Conservation (phyloP, 768 basidiomycete species). For the Omphalotus guepiniiformis region DNA sequence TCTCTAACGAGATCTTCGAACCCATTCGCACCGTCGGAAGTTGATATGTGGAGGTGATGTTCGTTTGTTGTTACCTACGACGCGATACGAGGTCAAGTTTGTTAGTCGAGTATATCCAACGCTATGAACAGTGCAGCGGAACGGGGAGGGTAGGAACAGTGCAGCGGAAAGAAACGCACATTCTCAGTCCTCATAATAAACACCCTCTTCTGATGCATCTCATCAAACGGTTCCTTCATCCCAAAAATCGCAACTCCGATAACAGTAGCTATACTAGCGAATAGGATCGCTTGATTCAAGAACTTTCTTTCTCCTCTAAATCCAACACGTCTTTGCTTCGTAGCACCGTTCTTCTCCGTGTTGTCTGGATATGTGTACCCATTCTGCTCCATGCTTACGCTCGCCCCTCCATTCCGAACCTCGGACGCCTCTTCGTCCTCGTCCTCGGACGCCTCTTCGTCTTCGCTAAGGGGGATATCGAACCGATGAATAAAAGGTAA, state of each 20-base stretch:
- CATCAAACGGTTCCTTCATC: slow-evolving; percentile 64
- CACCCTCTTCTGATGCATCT: slow-evolving; percentile 81
- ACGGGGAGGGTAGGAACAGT: not conserved
- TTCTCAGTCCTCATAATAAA: slow-evolving; percentile 86
- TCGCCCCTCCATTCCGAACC: not conserved
- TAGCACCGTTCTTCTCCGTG: too few relatives aligned
- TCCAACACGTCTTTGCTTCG: too few relatives aligned
- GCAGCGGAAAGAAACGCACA: slow-evolving; percentile 47
- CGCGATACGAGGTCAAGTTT: not conserved
- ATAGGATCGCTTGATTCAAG: slow-evolving; percentile 26
- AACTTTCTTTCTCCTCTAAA: not conserved
- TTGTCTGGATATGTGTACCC: too few relatives aligned
- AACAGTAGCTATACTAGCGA: slow-evolving; percentile 43
- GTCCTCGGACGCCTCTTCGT: not conserved
- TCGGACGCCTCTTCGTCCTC: slow-evolving; percentile 22
- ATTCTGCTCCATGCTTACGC: too few relatives aligned
- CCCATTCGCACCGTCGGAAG: slow-evolving; percentile 80
- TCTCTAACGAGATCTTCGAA: slow-evolving; percentile 56
- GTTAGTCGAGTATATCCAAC: not conserved
- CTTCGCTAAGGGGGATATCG: slow-evolving; percentile 27
- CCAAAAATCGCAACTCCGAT: slow-evolving; percentile 59
- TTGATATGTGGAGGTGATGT: slow-evolving; percentile 74
- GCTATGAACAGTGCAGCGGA: not conserved
- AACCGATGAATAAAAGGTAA: slow-evolving; percentile 73
- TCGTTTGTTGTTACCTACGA: slow-evolving; percentile 64